These are phyloP conservation scores for Ceratobasidium sp. DNA, from an alignment of 1,284 basidiomycete genomes.

Conservation along the genomic window DNA sequence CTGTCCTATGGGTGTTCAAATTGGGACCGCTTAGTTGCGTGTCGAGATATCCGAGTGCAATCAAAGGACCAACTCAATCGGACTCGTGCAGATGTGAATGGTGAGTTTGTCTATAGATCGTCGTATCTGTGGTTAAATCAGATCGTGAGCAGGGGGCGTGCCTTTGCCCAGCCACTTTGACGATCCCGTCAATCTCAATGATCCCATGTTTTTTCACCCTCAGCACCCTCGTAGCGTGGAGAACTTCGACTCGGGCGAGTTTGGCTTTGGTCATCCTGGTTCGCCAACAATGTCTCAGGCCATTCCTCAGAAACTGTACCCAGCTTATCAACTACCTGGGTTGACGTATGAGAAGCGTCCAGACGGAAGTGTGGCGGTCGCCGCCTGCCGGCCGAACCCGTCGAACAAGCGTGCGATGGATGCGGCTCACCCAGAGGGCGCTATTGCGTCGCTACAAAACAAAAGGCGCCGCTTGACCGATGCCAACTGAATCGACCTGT, in stretches of 20 bases:
- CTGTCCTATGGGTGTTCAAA: constrained; percentile 14
- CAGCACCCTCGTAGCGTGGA: constrained; percentile 26
- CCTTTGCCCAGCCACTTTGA: not conserved
- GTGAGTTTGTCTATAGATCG: not conserved
- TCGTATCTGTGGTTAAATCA: not conserved
- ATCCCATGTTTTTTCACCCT: constrained; percentile 31
- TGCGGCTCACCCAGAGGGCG: constrained; percentile 6
- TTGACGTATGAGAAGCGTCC: constrained; percentile 13
- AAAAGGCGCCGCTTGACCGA: constrained; percentile 22
- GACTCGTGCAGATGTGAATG: constrained; percentile 14
- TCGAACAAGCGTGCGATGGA: constrained; percentile 19
- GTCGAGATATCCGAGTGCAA: constrained; percentile 17
- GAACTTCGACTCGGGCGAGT: constrained; percentile 14
- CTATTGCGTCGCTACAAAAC: not conserved
- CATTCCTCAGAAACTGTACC: not conserved
- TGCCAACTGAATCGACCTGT: not conserved
- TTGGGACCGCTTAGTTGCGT: constrained; percentile 30
- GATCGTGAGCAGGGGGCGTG: not conserved
- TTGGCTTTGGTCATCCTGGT: not conserved
- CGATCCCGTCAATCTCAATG: constrained; percentile 15
- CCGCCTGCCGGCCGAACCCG: not conserved
- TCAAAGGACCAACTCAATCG: constrained; percentile 1
- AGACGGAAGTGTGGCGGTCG: constrained; percentile 9
- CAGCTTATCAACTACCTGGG: constrained; percentile 23
- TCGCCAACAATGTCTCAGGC: not conserved